Evolutionary conservation across 257 asterid genomes (phyloP).

Genomic region (Solanum lycopersicoides): DNA sequence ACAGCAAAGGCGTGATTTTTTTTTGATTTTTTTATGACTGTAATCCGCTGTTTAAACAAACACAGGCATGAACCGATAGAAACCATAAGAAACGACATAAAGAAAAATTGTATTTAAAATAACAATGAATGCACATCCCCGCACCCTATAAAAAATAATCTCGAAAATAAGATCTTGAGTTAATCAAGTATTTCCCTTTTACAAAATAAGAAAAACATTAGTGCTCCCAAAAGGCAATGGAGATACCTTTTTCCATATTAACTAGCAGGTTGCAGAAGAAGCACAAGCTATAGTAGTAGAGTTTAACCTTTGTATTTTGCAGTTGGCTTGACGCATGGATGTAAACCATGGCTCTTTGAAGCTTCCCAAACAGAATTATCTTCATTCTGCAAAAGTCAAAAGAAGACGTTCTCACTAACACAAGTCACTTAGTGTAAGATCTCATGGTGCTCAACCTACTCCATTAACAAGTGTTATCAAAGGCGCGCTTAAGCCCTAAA

Average conservation of each 20-base stretch:
- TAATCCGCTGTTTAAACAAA: neutral
- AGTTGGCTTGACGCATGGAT: constrained; percentile 57
- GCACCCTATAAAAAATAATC: neutral
- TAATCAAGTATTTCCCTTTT: neutral
- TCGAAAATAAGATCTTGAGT: neutral
- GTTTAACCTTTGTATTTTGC: constrained; percentile 55
- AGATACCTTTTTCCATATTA: neutral
- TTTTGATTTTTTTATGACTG: neutral
- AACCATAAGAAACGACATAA: neutral
- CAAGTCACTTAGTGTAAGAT: neutral
- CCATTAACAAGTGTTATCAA: neutral
- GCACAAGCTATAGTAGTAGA: neutral
- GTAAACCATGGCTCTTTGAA: constrained; percentile 49
- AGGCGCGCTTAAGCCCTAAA: too few relatives aligned
- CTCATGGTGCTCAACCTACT: neutral
- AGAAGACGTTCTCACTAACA: constrained; percentile 11
- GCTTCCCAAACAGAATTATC: constrained; percentile 54
- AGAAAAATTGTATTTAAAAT: neutral
- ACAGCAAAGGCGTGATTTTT: neutral
- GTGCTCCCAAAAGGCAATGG: neutral
- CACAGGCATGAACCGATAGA: neutral
- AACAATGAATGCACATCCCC: neutral
- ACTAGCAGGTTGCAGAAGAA: neutral
- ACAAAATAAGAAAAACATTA: neutral
- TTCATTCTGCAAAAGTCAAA: constrained; percentile 26